phyloP scores from a whole-genome alignment of 805 yeast species.

The Wickerhamomyces chaumierensis region DNA sequence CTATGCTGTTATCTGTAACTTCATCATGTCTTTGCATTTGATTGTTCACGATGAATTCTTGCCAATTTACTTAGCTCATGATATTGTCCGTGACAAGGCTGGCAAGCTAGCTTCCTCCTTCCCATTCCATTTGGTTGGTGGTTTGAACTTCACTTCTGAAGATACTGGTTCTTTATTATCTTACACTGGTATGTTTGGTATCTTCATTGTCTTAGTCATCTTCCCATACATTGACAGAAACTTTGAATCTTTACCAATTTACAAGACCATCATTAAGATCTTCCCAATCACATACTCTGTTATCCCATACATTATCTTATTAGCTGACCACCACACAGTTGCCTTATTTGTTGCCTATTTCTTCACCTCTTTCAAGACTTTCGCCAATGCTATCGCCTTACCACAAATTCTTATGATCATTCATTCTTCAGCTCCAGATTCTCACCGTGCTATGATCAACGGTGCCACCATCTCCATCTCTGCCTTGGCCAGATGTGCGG shows the following conservation, averaged over 20 bases:
- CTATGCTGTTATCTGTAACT: slow-evolving; percentile 15
- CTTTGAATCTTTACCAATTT: slow-evolving; percentile 2
- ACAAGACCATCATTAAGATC: neutral
- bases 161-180: slow-evolving; percentile 41
- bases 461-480: slow-evolving; percentile 4
- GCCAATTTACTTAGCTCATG: slow-evolving; percentile 5
- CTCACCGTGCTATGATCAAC: slow-evolving; percentile 6
- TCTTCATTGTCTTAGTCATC: slow-evolving; percentile 34
- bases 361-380: neutral
- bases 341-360: slow-evolving; percentile 1
- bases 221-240: slow-evolving; percentile 5
- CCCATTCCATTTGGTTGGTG: slow-evolving; percentile 41
- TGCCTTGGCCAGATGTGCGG: slow-evolving; percentile 4
- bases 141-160: slow-evolving; percentile 35
- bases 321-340: slow-evolving; percentile 1
- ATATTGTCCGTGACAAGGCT: slow-evolving; percentile 4
- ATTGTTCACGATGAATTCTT: slow-evolving; percentile 6
- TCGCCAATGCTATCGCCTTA: slow-evolving; percentile 2
- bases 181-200: slow-evolving; percentile 41
- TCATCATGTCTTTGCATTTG: slow-evolving; percentile 9
- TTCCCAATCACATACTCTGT: slow-evolving; percentile 2
- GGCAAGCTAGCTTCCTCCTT: slow-evolving; percentile 24
- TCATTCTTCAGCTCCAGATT: slow-evolving; percentile 5
- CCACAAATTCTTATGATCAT: slow-evolving; percentile 6
- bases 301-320: slow-evolving; percentile 3